Evolutionary conservation across 169 alveolate genomes (phyloP), one percentile per base, ranked within the genome.

Genomic region (Cystoisospora suis): DNA sequence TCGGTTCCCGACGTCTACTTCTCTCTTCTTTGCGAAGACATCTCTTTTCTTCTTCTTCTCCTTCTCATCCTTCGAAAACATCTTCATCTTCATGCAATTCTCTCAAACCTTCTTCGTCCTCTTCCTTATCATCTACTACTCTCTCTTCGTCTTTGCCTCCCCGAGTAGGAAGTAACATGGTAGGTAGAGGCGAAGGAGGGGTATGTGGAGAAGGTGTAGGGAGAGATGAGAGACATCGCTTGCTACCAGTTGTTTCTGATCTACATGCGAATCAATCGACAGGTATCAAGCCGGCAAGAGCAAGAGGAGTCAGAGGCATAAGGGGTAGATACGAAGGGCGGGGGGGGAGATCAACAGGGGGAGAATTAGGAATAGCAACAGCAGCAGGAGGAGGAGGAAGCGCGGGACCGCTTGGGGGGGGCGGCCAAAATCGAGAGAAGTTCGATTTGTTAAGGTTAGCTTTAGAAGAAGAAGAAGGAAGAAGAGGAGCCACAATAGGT

Each of bases 1-100:
- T 83, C 23, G 89, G 89, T 3, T 0, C 89, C 9, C 89, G 80
- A 38, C 89, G 70, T 38, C 58, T 83, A 61, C 80, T 83, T 58
- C 83, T 72, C 56, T 15, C 83, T 36, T 72, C 83, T 6, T 38
- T 72, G 29, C 83, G 83, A 1, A 46, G 42, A 27, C 53, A 72
- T 36, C 53, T 72, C 56, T 38, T 38, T 38, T 72, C 83, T 2
- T 36, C 29, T 6, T 29, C 47, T 32, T 34, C 80, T 3, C 47
- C 80, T 32, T 27, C 46, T 32, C 32, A 27, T 27, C 5, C 80
- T 32, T 27, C 80, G 80, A 6, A 17, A 46, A 20, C 65, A 20
- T 20, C 65, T 20, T 53, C n/a, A 15, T 53, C 65, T 53, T 53
- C 20, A 20, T 9, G 65, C n/a, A 15, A 9, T 53, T 53, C 65